Base-by-base conservation (phyloP, 2,329 filamentous ascomycete genomes). In the Fusarium newnesense region DNA sequence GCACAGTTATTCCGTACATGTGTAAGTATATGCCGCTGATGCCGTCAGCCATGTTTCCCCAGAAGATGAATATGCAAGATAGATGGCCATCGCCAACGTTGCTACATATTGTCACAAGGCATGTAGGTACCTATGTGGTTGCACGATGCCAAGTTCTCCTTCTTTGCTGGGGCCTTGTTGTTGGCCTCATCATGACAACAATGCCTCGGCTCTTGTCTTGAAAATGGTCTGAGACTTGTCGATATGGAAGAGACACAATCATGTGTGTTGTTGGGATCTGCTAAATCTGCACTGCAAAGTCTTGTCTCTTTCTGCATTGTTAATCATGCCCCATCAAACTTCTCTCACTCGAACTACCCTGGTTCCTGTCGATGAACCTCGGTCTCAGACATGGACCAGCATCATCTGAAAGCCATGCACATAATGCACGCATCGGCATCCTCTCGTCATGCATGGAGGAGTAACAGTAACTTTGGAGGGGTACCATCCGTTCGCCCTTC, bases 31-130 rank as follows among this genome's bases (percentile, higher is more conserved):
- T 54, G 50, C 15, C 50, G 53, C 69, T 54, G 43, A 66, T 62
- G 50, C 32, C 42, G 50, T 49, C 46, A 60, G 54, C 52, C 46
- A 64, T 70, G 47, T 54, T 64, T 54, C 64, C 63, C 60, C 47
- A 63, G 54, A 63, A 58, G 60, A 54, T 62, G 46, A 49, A 63
- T 60, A 77, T 77, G 75, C 76, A 76, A 76, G 72, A 76, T 73
- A 76, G 54, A 56, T 53, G 30, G 30, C 32, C 39, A 64, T 69
- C 28, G 39, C 60, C 19, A 75, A 72, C 67, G 72, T 61, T 60
- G 58, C 47, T 70, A 65, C 60, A 67, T 66, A 34, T 40, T 59
- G 40, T 53, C 65, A 52, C 43, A 53, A 50, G 64, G 57, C 43
- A 37, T 37, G 32, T 26, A 32, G 30, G 10, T 37, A 50, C 47